Conservation (phyloP, 352 stramenopile species). For the Phytophthora pisi region DNA sequence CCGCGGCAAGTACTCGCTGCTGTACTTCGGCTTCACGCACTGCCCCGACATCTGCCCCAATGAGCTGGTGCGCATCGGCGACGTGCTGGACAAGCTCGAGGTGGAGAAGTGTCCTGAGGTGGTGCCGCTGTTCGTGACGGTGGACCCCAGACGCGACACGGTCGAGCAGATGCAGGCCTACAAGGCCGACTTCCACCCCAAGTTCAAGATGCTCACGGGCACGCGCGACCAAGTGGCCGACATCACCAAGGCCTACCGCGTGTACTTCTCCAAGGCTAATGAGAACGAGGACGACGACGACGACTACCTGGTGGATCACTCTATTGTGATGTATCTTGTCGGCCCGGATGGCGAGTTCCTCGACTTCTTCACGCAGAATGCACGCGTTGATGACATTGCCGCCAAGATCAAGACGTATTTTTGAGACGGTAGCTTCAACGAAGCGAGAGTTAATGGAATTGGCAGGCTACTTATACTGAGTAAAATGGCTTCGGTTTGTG, state of each 20-base stretch:
- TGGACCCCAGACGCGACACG: constrained; percentile 98
- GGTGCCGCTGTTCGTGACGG: constrained; percentile 96
- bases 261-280: constrained; percentile 98
- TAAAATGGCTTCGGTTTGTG: not conserved
- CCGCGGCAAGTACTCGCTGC: constrained; percentile 94
- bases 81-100: constrained; percentile 93
- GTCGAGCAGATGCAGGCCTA: constrained; percentile 96
- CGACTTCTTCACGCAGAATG: constrained; percentile 99
- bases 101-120: constrained; percentile 67
- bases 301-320: constrained; percentile 99
- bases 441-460: not conserved
- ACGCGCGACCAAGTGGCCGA: constrained; percentile 95
- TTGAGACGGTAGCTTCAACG: constrained; percentile 22
- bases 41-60: constrained; percentile 99
- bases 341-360: constrained; percentile 96
- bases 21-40: constrained; percentile 99
- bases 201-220: constrained; percentile 91
- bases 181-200: constrained; percentile 91
- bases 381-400: constrained; percentile 94
- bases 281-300: constrained; percentile 96
- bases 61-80: constrained; percentile 98
- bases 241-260: constrained; percentile 98
- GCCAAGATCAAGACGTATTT: constrained; percentile 92
- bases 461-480: not conserved
- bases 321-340: constrained; percentile 99